Conservation (phyloP, 83 land plant species). For the Thuja plicata region DNA sequence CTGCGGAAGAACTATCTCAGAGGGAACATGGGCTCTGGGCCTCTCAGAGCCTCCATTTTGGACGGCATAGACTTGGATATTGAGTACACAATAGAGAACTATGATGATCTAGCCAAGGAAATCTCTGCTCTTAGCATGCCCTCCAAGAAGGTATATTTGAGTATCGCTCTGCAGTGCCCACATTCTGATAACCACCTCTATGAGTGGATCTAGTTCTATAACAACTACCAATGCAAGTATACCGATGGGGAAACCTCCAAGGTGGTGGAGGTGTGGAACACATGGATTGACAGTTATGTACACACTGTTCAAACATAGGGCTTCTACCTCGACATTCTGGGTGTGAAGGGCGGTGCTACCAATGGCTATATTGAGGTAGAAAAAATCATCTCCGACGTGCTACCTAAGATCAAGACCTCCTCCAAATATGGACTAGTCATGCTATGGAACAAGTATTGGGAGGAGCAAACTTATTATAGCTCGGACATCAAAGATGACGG, state of each 20-base stretch:
- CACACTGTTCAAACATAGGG: background rate
- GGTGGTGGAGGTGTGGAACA: constrained; percentile 21
- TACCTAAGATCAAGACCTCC: background rate
- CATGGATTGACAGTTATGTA: too few species aligned
- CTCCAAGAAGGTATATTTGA: background rate
- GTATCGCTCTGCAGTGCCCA: constrained; percentile 21
- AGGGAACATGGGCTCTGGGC: constrained; percentile 27
- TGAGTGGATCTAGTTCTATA: constrained; percentile 26
- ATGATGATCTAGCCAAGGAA: constrained; percentile 24
- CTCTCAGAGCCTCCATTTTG: constrained; percentile 34
- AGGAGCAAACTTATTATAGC: background rate
- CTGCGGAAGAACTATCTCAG: constrained; percentile 49
- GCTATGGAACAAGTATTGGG: background rate
- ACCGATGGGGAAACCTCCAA: background rate
- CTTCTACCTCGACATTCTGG: background rate
- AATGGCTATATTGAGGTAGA: background rate
- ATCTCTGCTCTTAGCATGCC: background rate
- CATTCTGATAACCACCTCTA: constrained; percentile 9
- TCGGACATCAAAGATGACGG: too few species aligned
- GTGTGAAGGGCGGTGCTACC: too few species aligned
- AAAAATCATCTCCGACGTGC: background rate
- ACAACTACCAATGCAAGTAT: constrained; percentile 28
- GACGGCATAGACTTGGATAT: constrained; percentile 54
- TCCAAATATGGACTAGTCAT: constrained; percentile 5
- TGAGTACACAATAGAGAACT: constrained; percentile 21